Conservation (phyloP, 2,329 filamentous ascomycete species). For the Exophiala alcalophila region DNA sequence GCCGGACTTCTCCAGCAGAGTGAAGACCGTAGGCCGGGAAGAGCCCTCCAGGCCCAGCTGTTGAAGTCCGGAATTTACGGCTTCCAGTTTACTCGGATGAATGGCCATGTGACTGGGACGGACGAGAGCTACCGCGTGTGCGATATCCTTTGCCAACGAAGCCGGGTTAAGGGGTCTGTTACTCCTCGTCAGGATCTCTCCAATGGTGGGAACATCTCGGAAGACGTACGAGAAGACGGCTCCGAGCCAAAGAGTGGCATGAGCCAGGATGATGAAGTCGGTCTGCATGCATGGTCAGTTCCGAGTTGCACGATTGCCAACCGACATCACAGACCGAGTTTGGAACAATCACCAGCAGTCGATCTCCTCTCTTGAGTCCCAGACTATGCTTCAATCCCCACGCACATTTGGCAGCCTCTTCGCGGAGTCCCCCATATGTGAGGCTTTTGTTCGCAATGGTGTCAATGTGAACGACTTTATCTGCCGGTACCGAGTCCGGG, state of each 20-base stretch:
- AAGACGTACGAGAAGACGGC: conserved; percentile 28
- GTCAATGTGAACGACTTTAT: conserved; percentile 32
- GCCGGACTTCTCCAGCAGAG: conserved; percentile 9
- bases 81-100: conserved; percentile 26
- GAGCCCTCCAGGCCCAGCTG: conserved; percentile 7
- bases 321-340: conserved; percentile 26
- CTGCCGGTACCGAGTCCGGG: conserved; percentile 28
- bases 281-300: conserved; percentile 16
- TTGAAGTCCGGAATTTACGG: conserved; percentile 25
- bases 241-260: conserved; percentile 33
- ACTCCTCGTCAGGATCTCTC: conserved; percentile 4
- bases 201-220: background rate
- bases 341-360: conserved; percentile 29
- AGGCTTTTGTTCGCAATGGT: conserved; percentile 30
- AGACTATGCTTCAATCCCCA: conserved; percentile 29
- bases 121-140: conserved; percentile 28
- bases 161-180: conserved; percentile 27
- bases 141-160: conserved; percentile 29
- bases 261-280: conserved; percentile 32
- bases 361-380: conserved; percentile 28
- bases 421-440: conserved; percentile 32
- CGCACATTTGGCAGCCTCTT: conserved; percentile 27
- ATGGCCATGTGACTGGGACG: conserved; percentile 30
- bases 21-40: conserved; percentile 13
- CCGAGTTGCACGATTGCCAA: background rate